Base-by-base conservation (phyloP, 2,329 filamentous ascomycete species). In the Alternaria angustiovoidea region DNA sequence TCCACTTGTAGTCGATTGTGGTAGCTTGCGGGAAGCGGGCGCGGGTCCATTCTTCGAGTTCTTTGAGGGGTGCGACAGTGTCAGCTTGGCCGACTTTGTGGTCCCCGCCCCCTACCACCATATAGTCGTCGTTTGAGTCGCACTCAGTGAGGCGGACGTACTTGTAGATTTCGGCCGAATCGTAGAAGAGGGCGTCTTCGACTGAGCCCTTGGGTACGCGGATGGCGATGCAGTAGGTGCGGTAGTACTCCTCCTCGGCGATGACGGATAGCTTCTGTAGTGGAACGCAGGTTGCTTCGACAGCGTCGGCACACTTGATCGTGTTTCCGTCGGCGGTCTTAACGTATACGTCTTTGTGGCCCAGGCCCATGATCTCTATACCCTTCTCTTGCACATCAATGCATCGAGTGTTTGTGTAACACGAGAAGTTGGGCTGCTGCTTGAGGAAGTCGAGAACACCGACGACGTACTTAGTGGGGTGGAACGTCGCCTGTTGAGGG, bases 61-160 rank as follows among this genome's bases (percentile, higher is more conserved):
- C 82, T 2, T 77, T 73, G 59, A 84, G 86, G 7, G 83, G 81
- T 0, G 79, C 80, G 0, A 75, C 69, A 1, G 82, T 76, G 2
- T 80, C 75, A 43, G 83, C 81, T 63, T 87, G 84, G 0, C 85
- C 85, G n/a, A 87, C 84, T 68, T 86, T 85, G 77, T 88, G 86
- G 65, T 87, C 86, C 51, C 83, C 82, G 1, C 86, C 86, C 7
- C 85, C 86, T 6, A 87, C 80, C 5, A 88, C 75, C 49, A 88
- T 69, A 69, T 87, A 87, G 64, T 87, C 85, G 43, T 86, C 74
- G 55, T 82, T 74, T 0, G 83, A 80, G 55, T 87, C 85, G 67
- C 85, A 86, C 0, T 72, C 75, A 0, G 85, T 87, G 11, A 87
- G 69, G 1, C 85, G 82, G 2, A 85, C 74, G 62, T 88, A 88